These are phyloP conservation scores for Coemansia sp. DNA, from an alignment of 192 early-diverging fungal genomes.

Conservation along the genomic window DNA sequence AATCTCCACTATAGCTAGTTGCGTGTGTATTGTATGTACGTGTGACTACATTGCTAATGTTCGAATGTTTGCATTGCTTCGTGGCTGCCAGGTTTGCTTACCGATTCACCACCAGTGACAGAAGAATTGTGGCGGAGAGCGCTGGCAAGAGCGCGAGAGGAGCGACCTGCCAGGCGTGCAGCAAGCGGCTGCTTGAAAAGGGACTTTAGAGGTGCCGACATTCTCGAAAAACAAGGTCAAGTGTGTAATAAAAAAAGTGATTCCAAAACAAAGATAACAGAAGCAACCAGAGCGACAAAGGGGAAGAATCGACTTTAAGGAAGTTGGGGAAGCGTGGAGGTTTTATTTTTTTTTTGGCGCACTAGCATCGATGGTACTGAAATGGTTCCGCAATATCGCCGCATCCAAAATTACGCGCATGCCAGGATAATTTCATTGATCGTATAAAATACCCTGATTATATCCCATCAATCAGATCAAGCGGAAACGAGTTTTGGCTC, in stretches of 20 bases:
- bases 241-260: not conserved
- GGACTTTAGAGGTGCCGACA: constrained; percentile 43
- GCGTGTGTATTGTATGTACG: no score
- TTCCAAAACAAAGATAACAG: not conserved
- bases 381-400: no score
- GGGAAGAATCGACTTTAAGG: not conserved
- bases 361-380: not conserved
- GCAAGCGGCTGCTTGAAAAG: constrained; percentile 48
- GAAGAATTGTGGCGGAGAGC: constrained; percentile 44
- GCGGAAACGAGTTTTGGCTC: no score
- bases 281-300: not conserved
- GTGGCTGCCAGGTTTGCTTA: constrained; percentile 19
- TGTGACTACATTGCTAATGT: not conserved
- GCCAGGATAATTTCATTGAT: no score
- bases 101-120: constrained; percentile 28
- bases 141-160: constrained; percentile 31
- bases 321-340: not conserved
- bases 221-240: constrained; percentile 10
- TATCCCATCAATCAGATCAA: no score
- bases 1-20: not conserved
- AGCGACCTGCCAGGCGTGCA: constrained; percentile 40
- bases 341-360: not conserved
- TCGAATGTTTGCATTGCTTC: not conserved
- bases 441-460: no score
- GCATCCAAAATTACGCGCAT: no score